Evolutionary conservation across 306 rosid genomes (phyloP), one percentile per base, ranked within the genome.

Genomic region (Boehmeria nivea): DNA sequence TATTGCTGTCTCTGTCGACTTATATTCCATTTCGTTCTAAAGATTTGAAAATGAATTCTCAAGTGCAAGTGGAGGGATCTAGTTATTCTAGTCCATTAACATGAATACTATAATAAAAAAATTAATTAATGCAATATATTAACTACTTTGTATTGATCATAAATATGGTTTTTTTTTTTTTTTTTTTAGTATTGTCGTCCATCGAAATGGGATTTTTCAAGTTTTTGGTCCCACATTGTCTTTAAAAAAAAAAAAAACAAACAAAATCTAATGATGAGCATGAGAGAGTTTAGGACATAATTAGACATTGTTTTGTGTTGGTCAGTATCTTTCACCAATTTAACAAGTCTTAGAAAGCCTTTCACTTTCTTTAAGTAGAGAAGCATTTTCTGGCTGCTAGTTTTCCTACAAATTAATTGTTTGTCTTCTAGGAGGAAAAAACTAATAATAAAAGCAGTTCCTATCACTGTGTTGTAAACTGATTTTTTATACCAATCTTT

Each of bases 1-100:
- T 31, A 4, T 4, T 4, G 33, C 43, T 61, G 69, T 61, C 73
- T n/a, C 6, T 45, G 42, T 43, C 65, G n/a, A 39, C 38, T 37
- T 17, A 40, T 24, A 31, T 31, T 13, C 51, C 6, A 28, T 38
- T 44, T 8, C 0, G 48, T 15, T n/a, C 12, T 6, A 21, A 5
- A 24, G n/a, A 21, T 17, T 8, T 4, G 3, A n/a, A 26, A 16
- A n/a, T n/a, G 15, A 28, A 42, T 19, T 40, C 10, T 31, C 19
- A 42, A 51, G 51, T 11, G n/a, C n/a, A n/a, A n/a, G n/a, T 20
- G 48, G 38, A 39, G 24, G 14, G 65, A 67, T 67, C 60, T 37
- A 57, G 39, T 39, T 17, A 4, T 21, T 6, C 6, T 38, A 4
- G 8, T 11, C 22, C 6, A 22, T 1, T 26, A n/a, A n/a, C n/a